Evolutionary conservation across 2,329 filamentous ascomycete species (phyloP).

Genomic region (Fusarium tupiense): DNA sequence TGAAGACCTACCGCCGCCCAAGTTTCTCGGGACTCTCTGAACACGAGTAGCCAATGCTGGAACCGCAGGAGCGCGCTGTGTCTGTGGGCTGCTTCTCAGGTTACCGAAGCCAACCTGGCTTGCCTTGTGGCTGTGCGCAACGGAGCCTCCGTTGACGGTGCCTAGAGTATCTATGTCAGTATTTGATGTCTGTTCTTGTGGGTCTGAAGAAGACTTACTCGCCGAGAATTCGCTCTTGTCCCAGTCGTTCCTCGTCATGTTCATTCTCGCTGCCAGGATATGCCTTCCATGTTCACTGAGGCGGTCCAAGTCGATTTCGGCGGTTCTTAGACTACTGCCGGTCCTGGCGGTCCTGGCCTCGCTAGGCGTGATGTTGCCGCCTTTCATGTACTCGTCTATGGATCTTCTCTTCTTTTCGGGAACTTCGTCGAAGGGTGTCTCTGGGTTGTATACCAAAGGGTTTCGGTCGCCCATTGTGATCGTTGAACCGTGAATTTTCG

Average conservation of each 20-base stretch:
- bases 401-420: no score
- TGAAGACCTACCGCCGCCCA: not conserved
- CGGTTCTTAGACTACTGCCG: no score
- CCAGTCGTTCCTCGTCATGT: no score
- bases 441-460: no score
- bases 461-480: no score
- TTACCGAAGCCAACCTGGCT: not conserved
- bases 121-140: not conserved
- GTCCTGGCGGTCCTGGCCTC: no score
- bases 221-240: not conserved
- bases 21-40: not conserved
- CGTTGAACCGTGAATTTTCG: no score
- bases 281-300: no score
- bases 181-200: not conserved
- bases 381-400: no score
- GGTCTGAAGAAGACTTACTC: not conserved
- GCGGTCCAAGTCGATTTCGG: no score
- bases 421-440: accelerated
- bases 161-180: not conserved
- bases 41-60: not conserved
- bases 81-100: not conserved
- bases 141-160: not conserved
- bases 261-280: no score
- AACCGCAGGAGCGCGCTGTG: not conserved
- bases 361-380: no score